Base-by-base conservation (phyloP, 495 filamentous ascomycete genomes). In the Penicillium egyptiacum region DNA sequence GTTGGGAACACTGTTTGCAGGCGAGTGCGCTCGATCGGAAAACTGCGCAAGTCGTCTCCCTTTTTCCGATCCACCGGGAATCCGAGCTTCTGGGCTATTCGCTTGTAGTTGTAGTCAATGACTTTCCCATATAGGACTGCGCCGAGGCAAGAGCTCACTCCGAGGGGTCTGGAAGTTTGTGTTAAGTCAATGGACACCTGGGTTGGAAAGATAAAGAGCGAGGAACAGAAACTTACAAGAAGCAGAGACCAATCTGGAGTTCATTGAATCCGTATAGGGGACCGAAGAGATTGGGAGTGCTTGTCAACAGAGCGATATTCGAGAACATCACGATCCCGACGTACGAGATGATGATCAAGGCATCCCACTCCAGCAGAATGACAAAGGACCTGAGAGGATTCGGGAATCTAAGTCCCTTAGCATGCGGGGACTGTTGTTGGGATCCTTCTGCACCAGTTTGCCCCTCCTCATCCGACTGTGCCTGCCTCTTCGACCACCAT, bases 361-460 rank as follows among this genome's bases (percentile, higher is more conserved):
- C 80, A 62, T 91, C 86, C 60, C 86, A 86, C 57, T 91, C 75
- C 25, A 81, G 62, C 14, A 88, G 67, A n/a, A 89, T 80, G 20
- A 72, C 68, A 11, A 91, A 68, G 0, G 84, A 81, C 22, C 82
- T 78, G 20, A 90, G 63, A 0, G 88, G 88, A 53, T 90, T 91
- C 0, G 88, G 88, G 19, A 83, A 81, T 1, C 73, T 74, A 14
- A 89, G 67, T 60, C 81, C 83, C 37, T 76, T 74, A 9, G 49
- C 39, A 30, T 41, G 42, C 61, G 8, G 23, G 10, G 16, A 43
- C 22, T 35, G 47, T 8, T 47, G 31, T 26, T 41, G 43, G 48
- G 30, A 26, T 9, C 22, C 37, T 35, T 28, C 22, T 39, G 16
- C 20, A 7, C 7, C 28, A 28, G 20, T 28, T n/a, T 61, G 14